A percentile compares a stretch with the other conserved stretches of the same genome.
phyloP scores from a whole-genome alignment of 306 rosid species.

The Quercus suber region DNA sequence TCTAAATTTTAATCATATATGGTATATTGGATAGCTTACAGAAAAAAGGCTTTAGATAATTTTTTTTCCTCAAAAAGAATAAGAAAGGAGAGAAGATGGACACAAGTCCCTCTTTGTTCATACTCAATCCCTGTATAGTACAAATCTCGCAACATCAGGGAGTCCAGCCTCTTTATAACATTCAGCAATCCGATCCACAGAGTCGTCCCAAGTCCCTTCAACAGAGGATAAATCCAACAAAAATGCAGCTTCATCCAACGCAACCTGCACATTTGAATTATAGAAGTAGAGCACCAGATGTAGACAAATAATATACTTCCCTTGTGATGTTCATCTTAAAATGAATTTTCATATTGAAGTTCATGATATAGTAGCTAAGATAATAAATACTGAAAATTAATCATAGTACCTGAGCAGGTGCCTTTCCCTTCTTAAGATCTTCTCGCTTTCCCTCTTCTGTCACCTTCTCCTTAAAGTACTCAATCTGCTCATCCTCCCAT shows the following conservation, averaged over 20 bases:
- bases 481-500: slow-evolving; percentile 97
- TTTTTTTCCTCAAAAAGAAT: not conserved
- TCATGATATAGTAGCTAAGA: not conserved
- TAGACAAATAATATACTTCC: slow-evolving; percentile 1
- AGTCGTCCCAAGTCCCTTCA: slow-evolving; percentile 85
- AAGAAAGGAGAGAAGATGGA: not conserved
- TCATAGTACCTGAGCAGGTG: slow-evolving; percentile 66
- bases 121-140: slow-evolving; percentile 54
- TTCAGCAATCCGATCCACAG: slow-evolving; percentile 59
- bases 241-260: slow-evolving; percentile 89
- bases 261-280: slow-evolving; percentile 51
- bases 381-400: slow-evolving; percentile 1
- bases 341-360: not conserved
- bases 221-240: slow-evolving; percentile 87
- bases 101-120: not conserved
- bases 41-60: not conserved
- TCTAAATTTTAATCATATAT: slow-evolving; percentile 1
- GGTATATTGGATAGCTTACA: not conserved
- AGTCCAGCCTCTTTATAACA: slow-evolving; percentile 84
- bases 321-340: not conserved
- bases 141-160: slow-evolving; percentile 59
- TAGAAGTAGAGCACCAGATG: slow-evolving; percentile 3
- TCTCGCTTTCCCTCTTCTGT: slow-evolving; percentile 85
- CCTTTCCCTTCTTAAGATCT: slow-evolving; percentile 83
- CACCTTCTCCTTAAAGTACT: slow-evolving; percentile 83